Percentiles rank a stretch among this genome's conserved stretches.
Evolutionary conservation across 257 asterid species (phyloP).

Genomic region (Prunella vulgaris): DNA sequence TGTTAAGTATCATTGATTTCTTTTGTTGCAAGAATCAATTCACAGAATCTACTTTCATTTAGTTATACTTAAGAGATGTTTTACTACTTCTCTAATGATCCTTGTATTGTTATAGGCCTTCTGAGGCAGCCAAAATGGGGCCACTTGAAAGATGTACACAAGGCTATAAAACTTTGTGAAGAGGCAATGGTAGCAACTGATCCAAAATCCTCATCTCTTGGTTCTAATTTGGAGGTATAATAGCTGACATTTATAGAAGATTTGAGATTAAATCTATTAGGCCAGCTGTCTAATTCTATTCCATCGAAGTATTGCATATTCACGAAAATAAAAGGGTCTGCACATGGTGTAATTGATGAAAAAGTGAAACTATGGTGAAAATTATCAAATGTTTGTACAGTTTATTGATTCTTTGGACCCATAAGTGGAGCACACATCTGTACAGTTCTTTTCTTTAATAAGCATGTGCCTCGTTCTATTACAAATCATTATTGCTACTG

Average conservation of each 20-base stretch:
- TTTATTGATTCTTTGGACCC: background rate
- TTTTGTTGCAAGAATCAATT: background rate
- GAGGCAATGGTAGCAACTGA: conserved; percentile 72
- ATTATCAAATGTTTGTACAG: background rate
- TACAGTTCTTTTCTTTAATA: background rate
- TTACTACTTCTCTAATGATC: background rate
- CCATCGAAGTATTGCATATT: background rate
- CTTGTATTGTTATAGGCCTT: conserved; percentile 41
- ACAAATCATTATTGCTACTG: background rate
- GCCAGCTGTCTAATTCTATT: background rate
- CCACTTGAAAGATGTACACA: conserved; percentile 75
- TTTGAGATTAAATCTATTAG: background rate
- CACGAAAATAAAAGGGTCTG: background rate
- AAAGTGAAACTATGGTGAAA: conserved; percentile 5
- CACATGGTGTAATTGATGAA: background rate
- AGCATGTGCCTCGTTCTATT: background rate
- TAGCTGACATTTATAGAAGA: background rate
- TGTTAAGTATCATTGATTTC: background rate
- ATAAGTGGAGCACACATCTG: background rate
- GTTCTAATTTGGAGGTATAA: conserved; percentile 63
- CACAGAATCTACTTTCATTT: background rate
- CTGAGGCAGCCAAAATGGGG: conserved; percentile 83
- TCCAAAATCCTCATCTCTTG: conserved; percentile 60
- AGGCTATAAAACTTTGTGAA: conserved; percentile 82
- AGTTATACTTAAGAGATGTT: background rate